These are phyloP conservation scores for Piper betle DNA, from an alignment of 164 flowering plant species.

Conservation along the genomic window DNA sequence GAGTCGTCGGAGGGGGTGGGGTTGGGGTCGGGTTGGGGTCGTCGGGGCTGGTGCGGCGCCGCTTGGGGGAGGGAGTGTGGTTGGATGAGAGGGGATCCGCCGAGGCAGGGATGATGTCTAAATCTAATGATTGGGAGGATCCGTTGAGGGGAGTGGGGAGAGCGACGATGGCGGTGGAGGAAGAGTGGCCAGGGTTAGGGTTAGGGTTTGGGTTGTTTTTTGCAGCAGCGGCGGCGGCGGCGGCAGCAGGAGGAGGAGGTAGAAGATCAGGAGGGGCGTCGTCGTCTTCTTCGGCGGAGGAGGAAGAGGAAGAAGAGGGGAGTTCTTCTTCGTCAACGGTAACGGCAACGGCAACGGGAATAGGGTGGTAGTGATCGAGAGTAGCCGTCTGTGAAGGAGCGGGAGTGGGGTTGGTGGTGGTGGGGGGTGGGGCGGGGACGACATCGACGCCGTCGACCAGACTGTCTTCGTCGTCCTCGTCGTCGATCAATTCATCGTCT, in stretches of 20 bases:
- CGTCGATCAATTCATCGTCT: slow-evolving; percentile 12
- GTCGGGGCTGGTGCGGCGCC: slow-evolving; percentile 13
- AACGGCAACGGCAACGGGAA: slow-evolving; percentile 1
- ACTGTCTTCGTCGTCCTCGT: slow-evolving; percentile 20
- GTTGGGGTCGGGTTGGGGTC: slow-evolving; percentile 9
- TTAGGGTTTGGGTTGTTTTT: slow-evolving; percentile 1
- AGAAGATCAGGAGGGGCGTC: slow-evolving; percentile 10
- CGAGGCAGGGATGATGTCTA: slow-evolving; percentile 10
- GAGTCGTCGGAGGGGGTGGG: slow-evolving; percentile 24
- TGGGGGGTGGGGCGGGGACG: slow-evolving; percentile 19
- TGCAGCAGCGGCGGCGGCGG: slow-evolving; percentile 1
- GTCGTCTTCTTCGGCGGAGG: background rate
- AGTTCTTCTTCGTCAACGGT: background rate
- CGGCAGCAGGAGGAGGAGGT: slow-evolving; percentile 21
- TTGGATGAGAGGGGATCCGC: no score
- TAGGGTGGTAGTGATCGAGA: background rate
- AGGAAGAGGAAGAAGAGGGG: background rate
- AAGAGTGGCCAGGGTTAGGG: background rate
- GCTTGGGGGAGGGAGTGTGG: slow-evolving; percentile 7
- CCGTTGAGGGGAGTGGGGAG: slow-evolving; percentile 1
- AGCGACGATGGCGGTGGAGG: slow-evolving; percentile 1
- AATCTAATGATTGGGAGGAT: slow-evolving; percentile 2
- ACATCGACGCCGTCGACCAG: slow-evolving; percentile 13
- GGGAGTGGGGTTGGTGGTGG: slow-evolving; percentile 22
- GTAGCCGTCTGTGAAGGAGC: slow-evolving; percentile 10